Conservation (phyloP, 2,329 filamentous ascomycete genomes). For the Cytospora mali region DNA sequence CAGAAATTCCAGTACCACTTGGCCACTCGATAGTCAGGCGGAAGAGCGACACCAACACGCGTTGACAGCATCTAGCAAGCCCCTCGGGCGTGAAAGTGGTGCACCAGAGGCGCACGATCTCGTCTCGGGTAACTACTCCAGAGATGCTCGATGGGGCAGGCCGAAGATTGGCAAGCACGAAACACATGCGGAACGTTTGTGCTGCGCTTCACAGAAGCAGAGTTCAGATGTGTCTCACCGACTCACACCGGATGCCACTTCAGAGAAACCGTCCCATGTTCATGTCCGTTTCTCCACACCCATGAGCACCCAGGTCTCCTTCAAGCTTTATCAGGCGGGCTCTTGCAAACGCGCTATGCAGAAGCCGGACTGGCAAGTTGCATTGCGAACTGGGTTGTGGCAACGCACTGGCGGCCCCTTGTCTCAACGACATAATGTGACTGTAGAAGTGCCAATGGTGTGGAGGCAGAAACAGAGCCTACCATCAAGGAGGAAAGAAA, state of each 20-base stretch:
- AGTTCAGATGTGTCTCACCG: conserved; percentile 11
- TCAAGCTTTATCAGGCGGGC: background rate
- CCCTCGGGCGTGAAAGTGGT: background rate
- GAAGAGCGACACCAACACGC: conserved; percentile 19
- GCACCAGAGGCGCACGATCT: conserved; percentile 12
- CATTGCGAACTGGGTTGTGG: conserved; percentile 1
- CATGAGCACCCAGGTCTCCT: conserved; percentile 9
- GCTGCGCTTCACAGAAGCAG: conserved; percentile 7
- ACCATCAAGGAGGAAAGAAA: background rate
- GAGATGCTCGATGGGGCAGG: conserved; percentile 22
- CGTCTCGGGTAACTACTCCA: conserved; percentile 14
- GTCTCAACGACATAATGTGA: conserved; percentile 1
- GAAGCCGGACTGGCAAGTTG: conserved; percentile 2
- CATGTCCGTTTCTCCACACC: conserved; percentile 25
- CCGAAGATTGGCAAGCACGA: conserved; percentile 16
- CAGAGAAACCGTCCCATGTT: conserved; percentile 14
- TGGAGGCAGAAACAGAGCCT: conserved; percentile 1
- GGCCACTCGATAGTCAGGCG: conserved; percentile 30
- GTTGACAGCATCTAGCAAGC: conserved; percentile 1
- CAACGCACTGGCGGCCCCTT: background rate
- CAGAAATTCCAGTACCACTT: conserved; percentile 18
- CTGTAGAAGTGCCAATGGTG: conserved; percentile 3
- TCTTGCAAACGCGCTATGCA: conserved; percentile 2
- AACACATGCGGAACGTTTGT: conserved; percentile 20
- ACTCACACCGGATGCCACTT: conserved; percentile 11